Conservation (phyloP, 805 yeast genomes). For the Yarrowia sp. region DNA sequence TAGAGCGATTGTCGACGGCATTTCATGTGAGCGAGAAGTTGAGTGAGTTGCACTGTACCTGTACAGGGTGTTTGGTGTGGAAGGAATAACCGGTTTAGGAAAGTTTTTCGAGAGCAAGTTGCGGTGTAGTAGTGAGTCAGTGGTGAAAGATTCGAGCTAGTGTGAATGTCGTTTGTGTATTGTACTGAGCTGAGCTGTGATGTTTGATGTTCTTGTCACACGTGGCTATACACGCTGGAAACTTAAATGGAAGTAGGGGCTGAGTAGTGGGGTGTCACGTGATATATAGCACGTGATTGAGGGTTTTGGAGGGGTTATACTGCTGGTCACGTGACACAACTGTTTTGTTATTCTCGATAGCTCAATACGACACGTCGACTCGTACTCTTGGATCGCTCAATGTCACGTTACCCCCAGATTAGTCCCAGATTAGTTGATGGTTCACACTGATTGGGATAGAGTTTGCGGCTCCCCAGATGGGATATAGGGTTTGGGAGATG, state of each 20-base stretch:
- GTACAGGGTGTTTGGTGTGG: background rate
- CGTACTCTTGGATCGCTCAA: too few relatives aligned
- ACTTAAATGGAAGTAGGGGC: background rate
- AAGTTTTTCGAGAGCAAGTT: background rate
- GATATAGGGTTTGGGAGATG: background rate
- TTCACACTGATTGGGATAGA: too few relatives aligned
- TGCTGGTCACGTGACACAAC: too few relatives aligned
- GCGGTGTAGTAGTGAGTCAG: background rate
- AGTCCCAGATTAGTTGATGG: too few relatives aligned
- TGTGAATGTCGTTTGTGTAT: too few relatives aligned
- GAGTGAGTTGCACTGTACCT: background rate
- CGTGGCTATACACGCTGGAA: conserved; percentile 1
- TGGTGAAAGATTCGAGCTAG: background rate
- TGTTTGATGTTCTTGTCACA: background rate
- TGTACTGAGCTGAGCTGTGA: too few relatives aligned
- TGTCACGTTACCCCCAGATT: too few relatives aligned
- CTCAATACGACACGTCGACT: too few relatives aligned
- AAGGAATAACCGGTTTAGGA: background rate
- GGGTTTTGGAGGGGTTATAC: too few relatives aligned
- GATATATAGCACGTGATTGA: too few relatives aligned
- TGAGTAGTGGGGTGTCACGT: background rate
- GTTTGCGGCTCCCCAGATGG: too few relatives aligned
- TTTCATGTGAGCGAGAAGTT: background rate
- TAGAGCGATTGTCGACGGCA: conserved; percentile 4
- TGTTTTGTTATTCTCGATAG: too few relatives aligned